Evolutionary conservation across 2,329 filamentous ascomycete genomes (phyloP), one percentile per base, ranked within the genome.

Genomic region (Paradendryphiella salina): DNA sequence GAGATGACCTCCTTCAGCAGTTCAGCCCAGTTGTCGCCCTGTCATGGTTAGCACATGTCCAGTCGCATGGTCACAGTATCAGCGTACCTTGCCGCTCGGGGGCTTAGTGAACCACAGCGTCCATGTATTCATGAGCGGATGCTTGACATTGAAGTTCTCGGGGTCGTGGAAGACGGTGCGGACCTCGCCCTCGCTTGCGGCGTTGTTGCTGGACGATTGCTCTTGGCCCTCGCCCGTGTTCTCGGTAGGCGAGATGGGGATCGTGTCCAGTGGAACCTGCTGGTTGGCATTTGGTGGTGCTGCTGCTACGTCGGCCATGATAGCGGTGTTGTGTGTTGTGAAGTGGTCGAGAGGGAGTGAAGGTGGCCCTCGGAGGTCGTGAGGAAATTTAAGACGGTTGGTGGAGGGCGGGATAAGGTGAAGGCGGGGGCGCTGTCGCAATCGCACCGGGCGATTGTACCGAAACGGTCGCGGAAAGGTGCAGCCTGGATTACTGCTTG

Each of bases 81-180:
- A 20, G 29, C 79, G 53, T 76, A 94, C 91, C 87, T 95, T 96
- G 79, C 91, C 92, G 73, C 87, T 95, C 35, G 93, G 89, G 46
- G 94, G 93, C 84, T 97, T 97, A 69, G 93, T 97, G 81, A 97
- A 99, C 95, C 95, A 99, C 49, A 99, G 82, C 52, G 94, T 97
- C 94, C 94, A 99, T 73, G 89, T 88, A 81, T 96, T 89, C 83
- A 96, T 92, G 55, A 99, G 83, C 62, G 92, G 93, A 76, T 99
- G 94, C 83, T 97, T 99, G 76, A 99, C 94, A 69, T 96, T 99
- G 84, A 99, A 99, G 82, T 99, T 96, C 63, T 96, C 89, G 66
- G 94, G 88, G 78, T 97, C 91, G 74, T 99, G 92, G 80, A 99
- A 99, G 65, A 99, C 93, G 38, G 94, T 99, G 67, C 96, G 82